Conservation (phyloP, 2,329 filamentous ascomycete genomes). For the Whalleya microplaca region DNA sequence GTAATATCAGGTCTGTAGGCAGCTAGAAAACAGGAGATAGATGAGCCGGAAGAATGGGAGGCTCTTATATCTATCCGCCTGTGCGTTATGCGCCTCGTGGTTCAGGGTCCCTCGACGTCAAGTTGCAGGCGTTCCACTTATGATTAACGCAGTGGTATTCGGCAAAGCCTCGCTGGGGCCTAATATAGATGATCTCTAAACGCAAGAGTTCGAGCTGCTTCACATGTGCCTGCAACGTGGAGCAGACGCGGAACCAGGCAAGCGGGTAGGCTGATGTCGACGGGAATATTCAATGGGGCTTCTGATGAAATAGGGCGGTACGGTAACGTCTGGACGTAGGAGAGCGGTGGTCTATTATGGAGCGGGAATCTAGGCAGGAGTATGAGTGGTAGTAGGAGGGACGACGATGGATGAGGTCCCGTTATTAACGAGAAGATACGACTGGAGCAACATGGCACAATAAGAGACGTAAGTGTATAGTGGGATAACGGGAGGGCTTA, state of each 20-base stretch:
- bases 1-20: conserved; percentile 18
- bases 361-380: conserved; percentile 25
- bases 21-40: conserved; percentile 7
- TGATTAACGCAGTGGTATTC: conserved; percentile 31
- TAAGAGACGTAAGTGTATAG: conserved; percentile 25
- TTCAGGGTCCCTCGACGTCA: conserved; percentile 30
- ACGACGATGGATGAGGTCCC: conserved; percentile 26
- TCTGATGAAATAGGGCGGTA: conserved; percentile 23
- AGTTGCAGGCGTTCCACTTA: conserved; percentile 27
- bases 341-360: conserved; percentile 16
- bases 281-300: conserved; percentile 19
- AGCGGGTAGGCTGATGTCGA: conserved; percentile 16
- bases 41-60: conserved; percentile 12
- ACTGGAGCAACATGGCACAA: conserved; percentile 39
- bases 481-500: conserved; percentile 22
- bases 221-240: conserved; percentile 28
- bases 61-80: conserved; percentile 31
- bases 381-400: neutral
- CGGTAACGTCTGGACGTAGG: conserved; percentile 20
- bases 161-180: conserved; percentile 32
- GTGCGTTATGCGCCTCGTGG: conserved; percentile 22
- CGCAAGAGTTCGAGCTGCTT: conserved; percentile 29
- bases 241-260: conserved; percentile 27
- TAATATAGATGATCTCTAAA: conserved; percentile 32
- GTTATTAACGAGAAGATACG: conserved; percentile 31